Base-by-base conservation (phyloP, 2,329 filamentous ascomycete genomes). In the Furcasterigmium furcatum region DNA sequence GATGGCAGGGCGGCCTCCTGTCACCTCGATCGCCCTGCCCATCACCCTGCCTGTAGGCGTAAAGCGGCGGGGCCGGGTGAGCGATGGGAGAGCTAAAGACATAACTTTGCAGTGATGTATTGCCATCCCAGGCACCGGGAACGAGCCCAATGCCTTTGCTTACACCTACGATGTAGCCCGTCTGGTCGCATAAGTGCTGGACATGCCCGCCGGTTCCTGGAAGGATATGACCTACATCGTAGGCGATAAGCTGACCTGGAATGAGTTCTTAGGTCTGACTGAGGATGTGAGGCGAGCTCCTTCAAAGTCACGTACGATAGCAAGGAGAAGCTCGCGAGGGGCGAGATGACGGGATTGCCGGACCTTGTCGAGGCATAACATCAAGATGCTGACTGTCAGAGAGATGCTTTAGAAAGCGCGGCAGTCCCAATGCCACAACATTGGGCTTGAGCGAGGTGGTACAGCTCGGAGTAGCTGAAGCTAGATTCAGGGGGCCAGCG, bases 111-210 rank as follows among this genome's bases (percentile, higher is more conserved):
- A n/a, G n/a, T n/a, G n/a, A n/a, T n/a, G n/a, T n/a, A n/a, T n/a
- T n/a, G 45, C 22, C 14, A 29, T 49, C 13, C 47, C 47, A 2
- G 47, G 44, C n/a, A 34, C 24, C 1, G 47, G 47, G 7, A 44
- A 49, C 13, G 41, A 49, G 4, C 20, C 10, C 12, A 9, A 46
- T 13, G 38, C 24, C 4, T 40, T 49, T 9, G 38, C 47, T 2
- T 49, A 49, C 25, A 27, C 41, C 19, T 20, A 25, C 2, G 47
- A 49, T 7, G 27, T 49, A n/a, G 48, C 48, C 4, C 38, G 43
- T 14, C 73, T 71, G 44, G 58, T 73, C 13, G 63, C 62, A 16
- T 58, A 57, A 20, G 46, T 63, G 4, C 54, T 76, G 5, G 62
- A 63, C 20, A 48, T 68, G 21, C 51, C 63, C 5, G 57, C 58